Evolutionary conservation across 441 rosid genomes (phyloP).

Genomic region (Pelargonium citronellum): DNA sequence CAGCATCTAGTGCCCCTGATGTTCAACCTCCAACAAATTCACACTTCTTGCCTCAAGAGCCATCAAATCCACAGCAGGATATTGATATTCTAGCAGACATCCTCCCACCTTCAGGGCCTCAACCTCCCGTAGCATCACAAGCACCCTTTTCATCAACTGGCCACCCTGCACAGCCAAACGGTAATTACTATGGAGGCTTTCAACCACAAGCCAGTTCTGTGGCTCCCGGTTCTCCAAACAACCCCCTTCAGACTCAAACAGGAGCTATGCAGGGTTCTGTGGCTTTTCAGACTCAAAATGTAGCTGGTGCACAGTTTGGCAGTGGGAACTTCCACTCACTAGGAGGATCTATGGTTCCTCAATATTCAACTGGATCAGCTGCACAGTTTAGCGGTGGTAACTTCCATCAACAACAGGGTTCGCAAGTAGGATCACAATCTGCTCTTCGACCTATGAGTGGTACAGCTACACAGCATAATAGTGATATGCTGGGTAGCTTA

Average conservation of each 20-base stretch:
- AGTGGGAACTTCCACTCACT: slow-evolving; percentile 50
- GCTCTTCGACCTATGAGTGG: slow-evolving; percentile 35
- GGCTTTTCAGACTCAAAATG: slow-evolving; percentile 1
- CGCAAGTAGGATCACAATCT: slow-evolving; percentile 30
- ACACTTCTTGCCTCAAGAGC: slow-evolving; percentile 56
- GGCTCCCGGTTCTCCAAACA: slow-evolving; percentile 17
- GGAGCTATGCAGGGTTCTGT: slow-evolving; percentile 23
- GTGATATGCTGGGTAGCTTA: slow-evolving; percentile 42
- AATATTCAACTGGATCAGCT: slow-evolving; percentile 32
- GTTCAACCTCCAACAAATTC: slow-evolving; percentile 41
- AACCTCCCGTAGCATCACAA: slow-evolving; percentile 34
- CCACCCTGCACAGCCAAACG: slow-evolving; percentile 37
- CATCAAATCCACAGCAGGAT: slow-evolving; percentile 44
- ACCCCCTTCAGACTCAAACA: slow-evolving; percentile 29
- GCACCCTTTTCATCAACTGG: slow-evolving; percentile 34
- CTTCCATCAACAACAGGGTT: slow-evolving; percentile 37
- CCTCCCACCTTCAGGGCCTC: slow-evolving; percentile 73
- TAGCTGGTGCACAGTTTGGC: slow-evolving; percentile 27
- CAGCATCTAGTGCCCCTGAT: slow-evolving; percentile 34
- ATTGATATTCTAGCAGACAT: slow-evolving; percentile 90
- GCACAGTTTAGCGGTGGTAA: slow-evolving; percentile 37
- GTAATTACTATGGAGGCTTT: slow-evolving; percentile 38
- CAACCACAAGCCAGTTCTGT: slow-evolving; percentile 33
- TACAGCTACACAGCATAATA: slow-evolving; percentile 42
- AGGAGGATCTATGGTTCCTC: slow-evolving; percentile 39